phyloP scores from a whole-genome alignment of 2,329 filamentous ascomycete genomes.

The Juglanconis juglandina region DNA sequence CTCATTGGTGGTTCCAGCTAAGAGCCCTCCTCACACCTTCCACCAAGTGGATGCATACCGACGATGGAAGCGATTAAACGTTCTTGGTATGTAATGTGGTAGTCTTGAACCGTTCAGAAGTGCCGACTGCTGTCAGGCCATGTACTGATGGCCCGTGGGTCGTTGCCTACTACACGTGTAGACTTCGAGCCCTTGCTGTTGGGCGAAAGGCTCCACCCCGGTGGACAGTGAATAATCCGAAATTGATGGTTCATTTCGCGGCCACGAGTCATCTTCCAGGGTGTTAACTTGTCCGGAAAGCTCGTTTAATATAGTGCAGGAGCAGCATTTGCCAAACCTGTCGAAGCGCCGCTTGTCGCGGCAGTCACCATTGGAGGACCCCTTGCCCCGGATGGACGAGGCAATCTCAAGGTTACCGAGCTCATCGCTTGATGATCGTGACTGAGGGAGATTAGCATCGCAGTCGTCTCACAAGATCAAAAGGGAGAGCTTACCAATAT shows the following conservation, averaged over 20 bases:
- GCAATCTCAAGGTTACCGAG: background rate
- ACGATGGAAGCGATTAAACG: background rate
- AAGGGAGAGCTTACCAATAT: constrained; percentile 70
- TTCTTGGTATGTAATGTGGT: background rate
- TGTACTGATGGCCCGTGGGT: background rate
- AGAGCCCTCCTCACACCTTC: background rate
- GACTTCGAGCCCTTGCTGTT: background rate
- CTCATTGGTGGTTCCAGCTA: constrained; percentile 1
- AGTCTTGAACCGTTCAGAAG: background rate
- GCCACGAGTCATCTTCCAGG: too few relatives aligned
- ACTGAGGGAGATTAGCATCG: constrained; percentile 39
- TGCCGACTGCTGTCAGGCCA: background rate
- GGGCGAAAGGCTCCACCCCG: too few relatives aligned
- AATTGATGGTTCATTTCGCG: too few relatives aligned
- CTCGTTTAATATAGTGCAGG: too few relatives aligned
- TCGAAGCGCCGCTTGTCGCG: background rate
- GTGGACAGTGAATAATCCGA: too few relatives aligned
- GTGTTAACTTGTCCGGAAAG: too few relatives aligned
- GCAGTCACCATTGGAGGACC: background rate
- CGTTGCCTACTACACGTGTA: background rate
- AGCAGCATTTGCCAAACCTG: too few relatives aligned
- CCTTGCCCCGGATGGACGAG: background rate
- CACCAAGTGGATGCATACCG: background rate
- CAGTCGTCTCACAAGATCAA: background rate
- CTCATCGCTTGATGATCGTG: constrained; percentile 67